Base-by-base conservation (phyloP, 2,329 filamentous ascomycete genomes). In the Lecanosticta acicola region DNA sequence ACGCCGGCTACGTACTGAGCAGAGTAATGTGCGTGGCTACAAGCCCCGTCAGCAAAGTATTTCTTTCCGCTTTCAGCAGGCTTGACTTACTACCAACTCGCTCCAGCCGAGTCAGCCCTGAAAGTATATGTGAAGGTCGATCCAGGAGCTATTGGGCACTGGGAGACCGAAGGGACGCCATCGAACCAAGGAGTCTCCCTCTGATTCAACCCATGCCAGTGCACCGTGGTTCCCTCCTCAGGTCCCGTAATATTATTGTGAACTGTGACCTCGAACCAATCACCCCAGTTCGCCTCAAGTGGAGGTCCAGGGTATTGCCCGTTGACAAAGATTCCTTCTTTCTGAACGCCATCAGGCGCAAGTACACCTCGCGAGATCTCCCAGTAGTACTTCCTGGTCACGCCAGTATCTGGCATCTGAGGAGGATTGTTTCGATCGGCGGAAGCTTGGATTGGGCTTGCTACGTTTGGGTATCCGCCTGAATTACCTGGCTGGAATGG, bases 161-260 rank as follows among this genome's bases (percentile, higher is more conserved):
- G 69, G 4, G 66, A 70, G 3, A 71, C 59, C n/a, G 67, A 66
- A 35, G 69, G 70, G 24, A 70, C 70, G 35, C 73, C 73, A 45
- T 76, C 73, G 39, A 72, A 66, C 33, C 67, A 63, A 53, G 80
- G 80, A 0, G 74, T 78, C 49, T 71, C 75, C 49, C 63, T 74
- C 50, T 71, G 71, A 18, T 65, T 63, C 2, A 76, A 51, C 4
- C 73, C 73, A 48, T 76, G 73, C 72, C 73, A 71, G 14, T 79
- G 71, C 4, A 48, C 14, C 21, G 45, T 34, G 7, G 45, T 48
- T 21, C 45, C 45, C 39, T 48, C 45, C 14, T 41, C 39, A 13
- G 34, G 34, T 10, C 42, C 42, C 4, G 39, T 36, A 21, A 49
- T 39, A 11, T 61, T 47, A 48, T 71, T 71, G 40, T 61, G 45